Base-by-base conservation (phyloP, 345 rosid species). In the Camelina laxa region DNA sequence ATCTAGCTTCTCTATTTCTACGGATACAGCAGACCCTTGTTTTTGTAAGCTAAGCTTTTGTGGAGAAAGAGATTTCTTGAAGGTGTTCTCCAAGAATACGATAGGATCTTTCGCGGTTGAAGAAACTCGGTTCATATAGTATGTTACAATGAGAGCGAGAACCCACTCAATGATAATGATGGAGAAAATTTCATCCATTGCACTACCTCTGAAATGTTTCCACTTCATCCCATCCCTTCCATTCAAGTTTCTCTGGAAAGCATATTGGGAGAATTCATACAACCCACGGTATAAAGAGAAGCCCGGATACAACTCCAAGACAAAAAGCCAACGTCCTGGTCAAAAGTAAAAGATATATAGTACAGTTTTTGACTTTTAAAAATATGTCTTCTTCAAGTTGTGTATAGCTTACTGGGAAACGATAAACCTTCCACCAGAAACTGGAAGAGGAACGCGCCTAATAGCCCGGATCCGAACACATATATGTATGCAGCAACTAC, bases 261-360 rank as follows among this genome's bases (percentile, higher is more conserved):
- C 66, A 72, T 83, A 90, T 19, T 81, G 82, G 0, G 87, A 80
- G 30, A 94, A 84, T 75, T 94, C 97, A 12, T 91, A 94, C 68
- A 94, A 61, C 13, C 98, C 97, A 36, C 97, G 98, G 64, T 71
- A 90, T 17, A 94, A 69, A 50, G 96, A 72, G 57, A 94, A 94
- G 39, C 97, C 96, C 9, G 98, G 98, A 81, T 84, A 94, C 62
- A 94, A 47, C 85, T 94, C 95, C 87, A 94, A 27, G 19, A 79
- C 75, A 44, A 81, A 60, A 67, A 91, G 79, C 96, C 93, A 87
- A 11, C 69, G 76, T 71, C 87, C 97, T 94, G 75, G 48, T 3
- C 22, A 85, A 36, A 30, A 70, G 47, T 48, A 65, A 42, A 79
- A 3, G 54, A 20, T 17, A 24, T 50, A 54, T 24, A 5, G 4